Percentiles rank a stretch among this genome's conserved stretches.
Evolutionary conservation across 495 filamentous ascomycete genomes (phyloP).

Genomic region (Penicillium bialowiezense): DNA sequence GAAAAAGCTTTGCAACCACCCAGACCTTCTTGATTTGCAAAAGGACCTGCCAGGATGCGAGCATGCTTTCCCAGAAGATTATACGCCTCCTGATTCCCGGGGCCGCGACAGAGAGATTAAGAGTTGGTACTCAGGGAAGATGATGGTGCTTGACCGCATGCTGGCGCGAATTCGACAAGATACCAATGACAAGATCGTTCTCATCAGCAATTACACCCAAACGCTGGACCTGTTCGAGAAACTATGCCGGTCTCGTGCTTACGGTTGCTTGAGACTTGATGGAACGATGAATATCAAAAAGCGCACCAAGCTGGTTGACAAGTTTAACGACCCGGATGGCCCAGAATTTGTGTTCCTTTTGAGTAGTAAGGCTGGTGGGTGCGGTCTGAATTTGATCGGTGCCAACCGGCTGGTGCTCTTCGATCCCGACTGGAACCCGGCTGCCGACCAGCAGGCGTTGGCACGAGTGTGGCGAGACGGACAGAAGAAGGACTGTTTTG

Average conservation of each 20-base stretch:
- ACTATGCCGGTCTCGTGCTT: conserved; percentile 79
- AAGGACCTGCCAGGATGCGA: conserved; percentile 88
- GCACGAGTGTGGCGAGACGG: conserved; percentile 98
- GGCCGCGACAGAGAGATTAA: conserved; percentile 91
- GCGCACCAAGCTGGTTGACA: conserved; percentile 94
- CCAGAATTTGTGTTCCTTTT: conserved; percentile 92
- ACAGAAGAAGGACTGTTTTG: conserved; percentile 98
- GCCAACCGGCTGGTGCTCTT: conserved; percentile 96
- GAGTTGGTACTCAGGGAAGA: conserved; percentile 96
- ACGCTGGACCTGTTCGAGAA: conserved; percentile 94
- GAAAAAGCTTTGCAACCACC: conserved; percentile 99
- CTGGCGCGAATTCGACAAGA: conserved; percentile 92
- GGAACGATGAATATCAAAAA: conserved; percentile 98
- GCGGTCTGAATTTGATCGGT: conserved; percentile 94
- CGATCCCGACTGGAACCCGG: conserved; percentile 99
- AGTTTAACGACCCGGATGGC: conserved; percentile 94
- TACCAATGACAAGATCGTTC: conserved; percentile 98
- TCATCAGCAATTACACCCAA: conserved; percentile 97
- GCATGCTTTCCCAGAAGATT: conserved; percentile 79
- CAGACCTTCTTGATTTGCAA: conserved; percentile 83
- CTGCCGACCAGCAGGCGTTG: conserved; percentile 94
- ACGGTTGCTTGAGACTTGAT: conserved; percentile 86
- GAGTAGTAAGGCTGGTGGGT: conserved; percentile 94
- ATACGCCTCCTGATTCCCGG: conserved; percentile 78
- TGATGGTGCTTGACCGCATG: conserved; percentile 98